Conservation (phyloP, 495 filamentous ascomycete genomes). For the Aspergillus cristatus region DNA sequence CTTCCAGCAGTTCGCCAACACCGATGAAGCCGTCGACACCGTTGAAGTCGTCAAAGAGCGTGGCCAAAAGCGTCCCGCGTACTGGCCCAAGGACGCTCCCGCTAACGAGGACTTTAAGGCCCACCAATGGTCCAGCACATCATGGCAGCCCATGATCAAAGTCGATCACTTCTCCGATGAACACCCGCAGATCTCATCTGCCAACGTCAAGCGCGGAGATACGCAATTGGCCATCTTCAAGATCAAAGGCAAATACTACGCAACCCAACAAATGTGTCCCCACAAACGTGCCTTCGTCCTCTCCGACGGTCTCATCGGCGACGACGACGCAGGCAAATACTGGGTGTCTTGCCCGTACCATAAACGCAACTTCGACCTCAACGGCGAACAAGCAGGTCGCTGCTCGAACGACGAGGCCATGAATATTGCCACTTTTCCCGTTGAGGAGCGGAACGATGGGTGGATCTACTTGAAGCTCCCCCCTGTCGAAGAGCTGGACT, state of each 20-base stretch:
- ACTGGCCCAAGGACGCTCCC: constrained; percentile 64
- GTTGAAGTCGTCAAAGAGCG: constrained; percentile 69
- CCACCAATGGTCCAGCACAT: constrained; percentile 60
- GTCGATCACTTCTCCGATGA: constrained; percentile 63
- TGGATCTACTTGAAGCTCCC: constrained; percentile 83
- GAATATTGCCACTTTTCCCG: constrained; percentile 79
- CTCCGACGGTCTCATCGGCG: constrained; percentile 80
- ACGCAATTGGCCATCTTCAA: constrained; percentile 91
- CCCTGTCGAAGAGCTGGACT: constrained; percentile 76
- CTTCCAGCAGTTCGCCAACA: constrained; percentile 89
- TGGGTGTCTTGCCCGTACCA: constrained; percentile 90
- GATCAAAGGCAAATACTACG: constrained; percentile 72
- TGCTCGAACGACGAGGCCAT: constrained; percentile 71
- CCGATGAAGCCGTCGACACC: constrained; percentile 55
- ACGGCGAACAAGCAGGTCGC: constrained; percentile 54
- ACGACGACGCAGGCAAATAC: constrained; percentile 53
- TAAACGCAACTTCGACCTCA: constrained; percentile 84
- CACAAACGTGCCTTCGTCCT: constrained; percentile 91
- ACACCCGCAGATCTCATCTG: constrained; percentile 54
- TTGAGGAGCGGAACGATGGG: constrained; percentile 69
- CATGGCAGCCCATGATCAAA: constrained; percentile 80
- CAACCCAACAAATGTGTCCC: constrained; percentile 97
- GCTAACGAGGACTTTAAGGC: constrained; percentile 66
- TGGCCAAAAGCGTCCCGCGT: constrained; percentile 65
- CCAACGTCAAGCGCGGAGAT: constrained; percentile 77